phyloP scores from a whole-genome alignment of 1,284 basidiomycete species.

The Fomitopsis pinicola region DNA sequence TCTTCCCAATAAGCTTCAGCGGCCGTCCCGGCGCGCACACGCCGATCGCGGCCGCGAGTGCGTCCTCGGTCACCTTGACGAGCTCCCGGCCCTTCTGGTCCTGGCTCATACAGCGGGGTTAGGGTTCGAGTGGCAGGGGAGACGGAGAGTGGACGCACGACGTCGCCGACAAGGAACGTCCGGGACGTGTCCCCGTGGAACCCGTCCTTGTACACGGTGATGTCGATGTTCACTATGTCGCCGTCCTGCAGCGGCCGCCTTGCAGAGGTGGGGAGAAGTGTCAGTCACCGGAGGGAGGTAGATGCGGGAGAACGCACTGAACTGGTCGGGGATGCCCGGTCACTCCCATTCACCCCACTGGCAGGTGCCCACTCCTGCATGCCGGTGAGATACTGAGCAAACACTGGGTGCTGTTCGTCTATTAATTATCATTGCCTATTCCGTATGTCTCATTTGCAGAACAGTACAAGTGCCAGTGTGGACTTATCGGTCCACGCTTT shows the following conservation, averaged over 20 bases:
- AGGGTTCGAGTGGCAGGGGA: neutral
- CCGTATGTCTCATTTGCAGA: no score
- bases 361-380: no score
- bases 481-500: no score
- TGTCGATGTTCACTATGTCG: slow-evolving; percentile 83
- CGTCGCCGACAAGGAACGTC: slow-evolving; percentile 76
- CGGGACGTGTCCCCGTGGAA: slow-evolving; percentile 86
- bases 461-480: no score
- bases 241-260: slow-evolving; percentile 78
- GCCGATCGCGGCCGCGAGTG: slow-evolving; percentile 68
- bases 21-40: slow-evolving; percentile 75
- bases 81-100: slow-evolving; percentile 66
- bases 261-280: neutral
- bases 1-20: slow-evolving; percentile 72
- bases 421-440: no score
- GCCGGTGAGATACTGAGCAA: no score
- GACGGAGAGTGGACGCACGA: slow-evolving; percentile 39
- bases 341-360: no score
- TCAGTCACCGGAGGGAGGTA: neutral
- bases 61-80: slow-evolving; percentile 56
- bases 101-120: slow-evolving; percentile 30
- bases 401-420: no score
- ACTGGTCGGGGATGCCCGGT: slow-evolving; percentile 91
- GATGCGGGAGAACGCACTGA: slow-evolving; percentile 5
- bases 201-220: slow-evolving; percentile 75